Evolutionary conservation across 805 yeast species (phyloP), one percentile per base, ranked within the genome.

Genomic region (Priceomyces medius): DNA sequence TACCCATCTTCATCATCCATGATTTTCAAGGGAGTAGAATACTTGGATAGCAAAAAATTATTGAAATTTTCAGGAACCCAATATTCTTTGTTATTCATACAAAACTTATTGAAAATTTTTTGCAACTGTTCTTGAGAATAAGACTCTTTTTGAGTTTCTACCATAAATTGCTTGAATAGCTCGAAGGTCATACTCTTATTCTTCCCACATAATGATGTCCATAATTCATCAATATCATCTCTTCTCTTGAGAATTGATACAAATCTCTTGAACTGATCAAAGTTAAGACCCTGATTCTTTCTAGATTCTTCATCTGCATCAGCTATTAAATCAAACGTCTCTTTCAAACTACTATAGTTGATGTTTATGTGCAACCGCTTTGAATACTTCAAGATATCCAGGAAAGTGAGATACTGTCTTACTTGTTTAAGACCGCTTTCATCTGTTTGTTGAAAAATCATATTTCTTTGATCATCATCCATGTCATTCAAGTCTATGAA

Each of bases 201-300:
- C 16, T 47, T 40, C 2, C 51, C 50, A 2, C 72, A 59, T 7
- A 68, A 18, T 0, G 49, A 35, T 1, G 66, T 53, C 74, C 83
- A 86, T 2, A 89, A 66, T 0, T 40, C 48, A 0, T 48, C 49
- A 2, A 90, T 63, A 44, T 90, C 98, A 5, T 70, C 64, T 42
- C 97, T 71, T 31, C 63, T 63, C 50, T 88, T 85, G 34, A 91
- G 63, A 3, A 77, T 61, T 33, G 77, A 73, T 2, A 91, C 95
- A 61, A 90, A 88, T 16, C 59, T 56, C 55, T 86, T 84, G 61
- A 91, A 91, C 48, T 87, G 88, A 2, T 71, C 73, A 53, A 88
- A 89, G 46, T 77, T 75, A 17, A 91, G 63, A 20, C 73, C 73
- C 17, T 48, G 38, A 18, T 43, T 46, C 13, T 74, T 73, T 6